These are phyloP conservation scores for Botrytis tulipae DNA, from an alignment of 2,329 filamentous ascomycete species.

Conservation along the genomic window DNA sequence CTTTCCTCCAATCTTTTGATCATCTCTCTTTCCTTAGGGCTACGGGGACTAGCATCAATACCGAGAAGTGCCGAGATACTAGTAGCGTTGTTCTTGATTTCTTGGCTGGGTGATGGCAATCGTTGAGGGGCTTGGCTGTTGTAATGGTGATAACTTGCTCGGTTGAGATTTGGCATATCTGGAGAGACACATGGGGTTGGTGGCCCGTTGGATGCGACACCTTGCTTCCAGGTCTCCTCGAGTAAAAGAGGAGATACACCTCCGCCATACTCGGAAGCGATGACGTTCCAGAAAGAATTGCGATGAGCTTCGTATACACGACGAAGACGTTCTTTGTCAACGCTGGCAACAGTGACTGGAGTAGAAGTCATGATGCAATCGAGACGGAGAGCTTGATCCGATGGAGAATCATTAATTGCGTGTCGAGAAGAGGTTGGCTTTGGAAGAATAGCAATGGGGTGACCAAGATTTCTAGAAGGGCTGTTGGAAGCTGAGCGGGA, in stretches of 20 bases:
- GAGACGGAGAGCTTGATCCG: slow-evolving; percentile 50
- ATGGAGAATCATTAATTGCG: slow-evolving; percentile 44
- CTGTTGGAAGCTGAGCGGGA: slow-evolving; percentile 52
- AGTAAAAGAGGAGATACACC: slow-evolving; percentile 61
- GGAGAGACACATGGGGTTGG: slow-evolving; percentile 40
- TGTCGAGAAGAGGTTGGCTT: slow-evolving; percentile 55
- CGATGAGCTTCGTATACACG: slow-evolving; percentile 70
- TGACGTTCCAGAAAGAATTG: slow-evolving; percentile 67
- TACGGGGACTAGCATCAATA: slow-evolving; percentile 39
- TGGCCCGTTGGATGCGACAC: slow-evolving; percentile 39
- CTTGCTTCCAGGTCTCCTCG: slow-evolving; percentile 63
- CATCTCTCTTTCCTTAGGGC: slow-evolving; percentile 55
- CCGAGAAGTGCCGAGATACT: slow-evolving; percentile 62
- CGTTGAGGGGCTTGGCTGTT: slow-evolving; percentile 49
- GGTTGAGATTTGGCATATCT: slow-evolving; percentile 27
- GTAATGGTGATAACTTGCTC: slow-evolving; percentile 7
- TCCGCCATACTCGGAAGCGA: slow-evolving; percentile 69
- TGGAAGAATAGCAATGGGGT: slow-evolving; percentile 61
- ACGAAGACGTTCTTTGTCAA: slow-evolving; percentile 63
- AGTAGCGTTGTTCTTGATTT: slow-evolving; percentile 43
- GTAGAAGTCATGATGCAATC: slow-evolving; percentile 53
- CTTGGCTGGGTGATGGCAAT: slow-evolving; percentile 49
- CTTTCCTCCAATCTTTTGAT: slow-evolving; percentile 55
- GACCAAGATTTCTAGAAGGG: slow-evolving; percentile 45
- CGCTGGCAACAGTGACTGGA: slow-evolving; percentile 41